Evolutionary conservation across 441 rosid genomes (phyloP).

Genomic region (Populus hybrid): DNA sequence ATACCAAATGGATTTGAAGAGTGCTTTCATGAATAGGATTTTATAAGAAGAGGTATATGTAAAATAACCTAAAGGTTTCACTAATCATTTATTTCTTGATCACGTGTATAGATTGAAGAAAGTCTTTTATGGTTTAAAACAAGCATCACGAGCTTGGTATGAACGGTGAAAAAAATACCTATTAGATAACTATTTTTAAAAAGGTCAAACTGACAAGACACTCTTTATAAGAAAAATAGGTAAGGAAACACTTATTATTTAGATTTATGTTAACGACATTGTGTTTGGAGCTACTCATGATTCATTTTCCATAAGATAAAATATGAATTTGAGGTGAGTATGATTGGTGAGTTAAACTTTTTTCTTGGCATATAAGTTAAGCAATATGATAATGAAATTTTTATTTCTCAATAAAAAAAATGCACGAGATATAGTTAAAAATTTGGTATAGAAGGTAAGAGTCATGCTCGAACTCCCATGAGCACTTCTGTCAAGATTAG

Average conservation of each 20-base stretch:
- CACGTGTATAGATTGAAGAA: too few relatives aligned
- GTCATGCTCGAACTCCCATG: neutral
- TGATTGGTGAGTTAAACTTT: neutral
- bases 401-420: neutral
- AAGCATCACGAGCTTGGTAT: neutral
- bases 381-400: neutral
- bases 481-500: neutral
- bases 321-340: neutral
- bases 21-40: neutral
- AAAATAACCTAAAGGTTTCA: too few relatives aligned
- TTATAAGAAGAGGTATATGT: neutral
- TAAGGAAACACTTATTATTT: neutral
- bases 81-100: too few relatives aligned
- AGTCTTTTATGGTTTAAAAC: too few relatives aligned
- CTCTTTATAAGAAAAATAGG: neutral
- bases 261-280: neutral
- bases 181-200: neutral
- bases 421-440: neutral
- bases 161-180: neutral
- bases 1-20: constrained; percentile 2
- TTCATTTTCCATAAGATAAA: neutral
- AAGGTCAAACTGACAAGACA: neutral
- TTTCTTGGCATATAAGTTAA: neutral
- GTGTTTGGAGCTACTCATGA: neutral
- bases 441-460: too few relatives aligned